These are phyloP conservation scores for Rhodotorula sp. DNA, from an alignment of 1,284 basidiomycete species.

Conservation along the genomic window DNA sequence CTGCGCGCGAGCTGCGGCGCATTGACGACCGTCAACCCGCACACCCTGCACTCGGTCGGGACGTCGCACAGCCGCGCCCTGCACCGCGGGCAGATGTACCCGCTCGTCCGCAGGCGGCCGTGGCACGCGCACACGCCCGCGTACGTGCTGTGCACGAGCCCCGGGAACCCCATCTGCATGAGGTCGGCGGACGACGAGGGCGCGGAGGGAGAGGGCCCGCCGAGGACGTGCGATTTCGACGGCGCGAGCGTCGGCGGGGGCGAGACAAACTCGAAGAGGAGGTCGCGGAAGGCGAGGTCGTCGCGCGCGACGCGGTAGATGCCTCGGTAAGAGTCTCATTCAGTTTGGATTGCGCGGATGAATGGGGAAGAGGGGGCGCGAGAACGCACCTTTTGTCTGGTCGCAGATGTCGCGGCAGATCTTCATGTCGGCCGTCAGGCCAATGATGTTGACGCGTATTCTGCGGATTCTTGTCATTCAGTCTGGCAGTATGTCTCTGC, in stretches of 20 bases:
- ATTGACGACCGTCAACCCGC: conserved; percentile 95
- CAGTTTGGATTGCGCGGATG: neutral
- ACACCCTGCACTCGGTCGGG: conserved; percentile 96
- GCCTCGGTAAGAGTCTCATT: conserved; percentile 55
- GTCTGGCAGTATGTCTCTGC: neutral
- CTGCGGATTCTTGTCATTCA: conserved; percentile 50
- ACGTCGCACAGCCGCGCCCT: conserved; percentile 92
- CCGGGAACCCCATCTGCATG: conserved; percentile 99
- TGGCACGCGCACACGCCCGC: conserved; percentile 91
- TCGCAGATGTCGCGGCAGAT: conserved; percentile 88
- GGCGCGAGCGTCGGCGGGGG: conserved; percentile 68
- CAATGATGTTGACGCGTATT: conserved; percentile 88
- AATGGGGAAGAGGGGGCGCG: neutral
- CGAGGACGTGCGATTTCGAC: conserved; percentile 29
- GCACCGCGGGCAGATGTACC: conserved; percentile 94
- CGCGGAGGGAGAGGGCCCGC: conserved; percentile 19
- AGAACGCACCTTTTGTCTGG: conserved; percentile 71
- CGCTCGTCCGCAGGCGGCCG: conserved; percentile 80
- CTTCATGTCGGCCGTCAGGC: conserved; percentile 94
- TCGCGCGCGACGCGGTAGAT: conserved; percentile 93
- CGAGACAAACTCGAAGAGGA: conserved; percentile 92
- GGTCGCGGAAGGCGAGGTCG: conserved; percentile 93
- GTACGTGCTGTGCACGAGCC: conserved; percentile 77
- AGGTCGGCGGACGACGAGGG: conserved; percentile 60
- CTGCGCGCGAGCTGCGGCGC: conserved; percentile 94